A percentile compares a stretch with the other conserved stretches of the same genome.
phyloP scores from a whole-genome alignment of 116 monocot species.

The Iris pallida region DNA sequence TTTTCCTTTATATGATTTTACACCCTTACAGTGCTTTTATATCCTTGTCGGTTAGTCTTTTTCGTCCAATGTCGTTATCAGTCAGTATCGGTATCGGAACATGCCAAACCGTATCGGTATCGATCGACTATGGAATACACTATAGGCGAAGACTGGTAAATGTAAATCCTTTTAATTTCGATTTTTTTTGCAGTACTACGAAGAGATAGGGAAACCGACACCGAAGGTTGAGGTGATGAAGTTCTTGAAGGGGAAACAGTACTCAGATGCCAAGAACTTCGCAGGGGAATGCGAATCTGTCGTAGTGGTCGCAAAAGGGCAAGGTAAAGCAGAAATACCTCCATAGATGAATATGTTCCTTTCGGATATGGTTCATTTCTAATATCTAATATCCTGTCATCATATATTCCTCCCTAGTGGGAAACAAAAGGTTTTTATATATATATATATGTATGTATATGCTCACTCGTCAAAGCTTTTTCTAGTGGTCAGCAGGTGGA shows the following conservation, averaged over 20 bases:
- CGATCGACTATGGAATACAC: too few relatives aligned
- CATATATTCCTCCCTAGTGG: too few relatives aligned
- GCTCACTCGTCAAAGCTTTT: too few relatives aligned
- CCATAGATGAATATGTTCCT: neutral
- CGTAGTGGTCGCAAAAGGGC: constrained; percentile 33
- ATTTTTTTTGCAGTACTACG: constrained; percentile 22
- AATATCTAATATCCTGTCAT: neutral
- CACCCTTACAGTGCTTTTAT: too few relatives aligned
- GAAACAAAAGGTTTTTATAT: too few relatives aligned
- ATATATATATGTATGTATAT: too few relatives aligned
- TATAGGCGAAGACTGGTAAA: too few relatives aligned
- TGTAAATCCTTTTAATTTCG: neutral
- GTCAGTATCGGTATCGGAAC: neutral
- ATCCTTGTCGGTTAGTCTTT: too few relatives aligned
- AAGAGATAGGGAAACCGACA: constrained; percentile 81
- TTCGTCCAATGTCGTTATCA: too few relatives aligned
- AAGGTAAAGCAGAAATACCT: neutral
- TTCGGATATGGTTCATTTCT: neutral
- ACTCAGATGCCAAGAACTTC: constrained; percentile 79
- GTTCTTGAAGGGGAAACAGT: constrained; percentile 53
- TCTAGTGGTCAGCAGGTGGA: too few relatives aligned
- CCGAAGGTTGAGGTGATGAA: constrained; percentile 86
- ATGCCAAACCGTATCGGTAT: neutral
- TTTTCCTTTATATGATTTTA: too few relatives aligned
- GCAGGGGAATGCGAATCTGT: constrained; percentile 86